Evolutionary conservation across 805 yeast genomes (phyloP).

Genomic region (Cyberlindnera maclurae): DNA sequence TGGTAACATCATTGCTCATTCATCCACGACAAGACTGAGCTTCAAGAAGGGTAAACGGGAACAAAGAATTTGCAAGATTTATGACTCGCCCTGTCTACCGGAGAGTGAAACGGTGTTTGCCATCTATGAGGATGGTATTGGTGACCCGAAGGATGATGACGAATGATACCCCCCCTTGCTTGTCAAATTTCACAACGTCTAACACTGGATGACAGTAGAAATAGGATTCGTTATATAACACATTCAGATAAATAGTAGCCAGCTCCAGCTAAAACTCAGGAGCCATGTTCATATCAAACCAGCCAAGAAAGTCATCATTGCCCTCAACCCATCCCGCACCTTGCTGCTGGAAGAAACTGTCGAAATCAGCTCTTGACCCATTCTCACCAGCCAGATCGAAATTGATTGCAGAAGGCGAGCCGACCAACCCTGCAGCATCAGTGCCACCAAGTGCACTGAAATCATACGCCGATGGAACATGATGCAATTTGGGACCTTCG

Average conservation of each 20-base stretch:
- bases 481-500: neutral
- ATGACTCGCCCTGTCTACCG: slow-evolving; percentile 94
- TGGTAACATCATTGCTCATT: slow-evolving; percentile 95
- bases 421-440: neutral
- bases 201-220: neutral
- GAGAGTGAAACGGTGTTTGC: slow-evolving; percentile 95
- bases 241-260: slow-evolving; percentile 1
- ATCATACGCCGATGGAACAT: slow-evolving; percentile 11
- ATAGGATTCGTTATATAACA: neutral
- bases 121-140: slow-evolving; percentile 93
- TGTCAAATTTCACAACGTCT: neutral
- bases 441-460: slow-evolving; percentile 6
- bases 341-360: slow-evolving; percentile 70
- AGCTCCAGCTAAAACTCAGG: slow-evolving; percentile 40
- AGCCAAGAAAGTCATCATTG: slow-evolving; percentile 86
- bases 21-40: slow-evolving; percentile 88
- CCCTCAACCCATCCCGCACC: slow-evolving; percentile 76
- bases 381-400: slow-evolving; percentile 3
- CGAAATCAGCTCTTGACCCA: slow-evolving; percentile 28
- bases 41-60: slow-evolving; percentile 89
- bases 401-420: neutral
- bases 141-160: slow-evolving; percentile 75
- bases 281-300: slow-evolving; percentile 82
- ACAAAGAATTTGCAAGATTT: slow-evolving; percentile 88
- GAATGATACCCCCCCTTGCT: slow-evolving; percentile 6